phyloP scores from a whole-genome alignment of 305 asterid species.

The Fraxinus floribunda region DNA sequence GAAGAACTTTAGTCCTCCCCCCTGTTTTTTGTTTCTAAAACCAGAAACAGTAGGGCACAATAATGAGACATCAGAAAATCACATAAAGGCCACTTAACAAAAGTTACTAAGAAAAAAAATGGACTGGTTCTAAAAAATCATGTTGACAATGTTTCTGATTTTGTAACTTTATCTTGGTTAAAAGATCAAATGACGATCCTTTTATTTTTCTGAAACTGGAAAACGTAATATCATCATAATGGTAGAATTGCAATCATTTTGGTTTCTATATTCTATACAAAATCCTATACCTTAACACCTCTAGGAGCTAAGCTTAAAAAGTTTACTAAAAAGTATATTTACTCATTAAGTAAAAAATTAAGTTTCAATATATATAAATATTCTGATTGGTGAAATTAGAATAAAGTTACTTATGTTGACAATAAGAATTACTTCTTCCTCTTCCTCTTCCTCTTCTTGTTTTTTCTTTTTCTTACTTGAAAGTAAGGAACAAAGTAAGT shows the following conservation, averaged over 20 bases:
- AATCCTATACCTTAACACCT: background rate
- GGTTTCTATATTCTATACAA: background rate
- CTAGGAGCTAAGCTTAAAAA: background rate
- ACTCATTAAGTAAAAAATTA: background rate
- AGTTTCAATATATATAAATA: background rate
- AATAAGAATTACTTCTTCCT: background rate
- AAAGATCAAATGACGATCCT: background rate
- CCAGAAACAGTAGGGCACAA: slow-evolving; percentile 14
- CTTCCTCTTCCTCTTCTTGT: background rate
- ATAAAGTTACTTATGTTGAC: background rate
- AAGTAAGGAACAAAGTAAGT: background rate
- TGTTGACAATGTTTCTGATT: background rate
- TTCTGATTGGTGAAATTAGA: background rate
- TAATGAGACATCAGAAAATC: background rate
- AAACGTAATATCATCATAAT: background rate
- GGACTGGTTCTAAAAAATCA: background rate
- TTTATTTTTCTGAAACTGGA: background rate
- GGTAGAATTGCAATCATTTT: background rate
- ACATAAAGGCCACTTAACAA: background rate
- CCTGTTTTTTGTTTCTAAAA: slow-evolving; percentile 94
- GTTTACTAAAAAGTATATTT: background rate
- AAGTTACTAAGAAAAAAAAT: slow-evolving; percentile 10
- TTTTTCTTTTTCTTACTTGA: background rate
- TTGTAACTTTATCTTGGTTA: background rate
- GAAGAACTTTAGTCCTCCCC: slow-evolving; percentile 87